Conservation (phyloP, 2,329 filamentous ascomycete genomes). For the Dryadomyces quercivorus region DNA sequence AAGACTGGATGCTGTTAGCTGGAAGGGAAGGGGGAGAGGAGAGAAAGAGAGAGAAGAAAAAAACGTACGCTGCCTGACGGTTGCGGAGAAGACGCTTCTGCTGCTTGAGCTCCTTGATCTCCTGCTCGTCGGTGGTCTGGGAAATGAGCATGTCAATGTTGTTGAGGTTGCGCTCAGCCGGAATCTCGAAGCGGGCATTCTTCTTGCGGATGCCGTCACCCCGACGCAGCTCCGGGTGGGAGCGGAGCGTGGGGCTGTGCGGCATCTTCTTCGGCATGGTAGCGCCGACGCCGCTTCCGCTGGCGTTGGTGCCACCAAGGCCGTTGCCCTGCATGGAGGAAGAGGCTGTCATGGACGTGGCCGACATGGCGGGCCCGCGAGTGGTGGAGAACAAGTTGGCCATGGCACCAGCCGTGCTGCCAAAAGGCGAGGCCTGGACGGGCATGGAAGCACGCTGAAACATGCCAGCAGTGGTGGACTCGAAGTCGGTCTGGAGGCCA, state of each 20-base stretch:
- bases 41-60: background rate
- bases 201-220: conserved; percentile 95
- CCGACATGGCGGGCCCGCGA: background rate
- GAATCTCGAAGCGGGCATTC: conserved; percentile 96
- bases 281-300: conserved; percentile 43
- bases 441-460: conserved; percentile 36
- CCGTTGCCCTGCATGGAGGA: conserved; percentile 8
- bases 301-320: background rate
- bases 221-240: conserved; percentile 63
- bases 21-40: conserved; percentile 5
- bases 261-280: conserved; percentile 48
- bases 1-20: conserved; percentile 42
- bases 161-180: conserved; percentile 78
- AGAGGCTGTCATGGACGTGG: conserved; percentile 4
- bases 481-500: conserved; percentile 44
- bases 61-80: conserved; percentile 83
- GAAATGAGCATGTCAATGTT: conserved; percentile 93
- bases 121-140: conserved; percentile 76
- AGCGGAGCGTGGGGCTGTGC: conserved; percentile 57
- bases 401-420: conserved; percentile 30
- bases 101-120: conserved; percentile 97
- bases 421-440: conserved; percentile 38
- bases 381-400: conserved; percentile 35
- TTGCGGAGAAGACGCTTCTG: conserved; percentile 93
- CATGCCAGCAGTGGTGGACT: conserved; percentile 31